These are phyloP conservation scores for Medicago ruthenica DNA, from an alignment of 306 rosid species.

Conservation along the genomic window DNA sequence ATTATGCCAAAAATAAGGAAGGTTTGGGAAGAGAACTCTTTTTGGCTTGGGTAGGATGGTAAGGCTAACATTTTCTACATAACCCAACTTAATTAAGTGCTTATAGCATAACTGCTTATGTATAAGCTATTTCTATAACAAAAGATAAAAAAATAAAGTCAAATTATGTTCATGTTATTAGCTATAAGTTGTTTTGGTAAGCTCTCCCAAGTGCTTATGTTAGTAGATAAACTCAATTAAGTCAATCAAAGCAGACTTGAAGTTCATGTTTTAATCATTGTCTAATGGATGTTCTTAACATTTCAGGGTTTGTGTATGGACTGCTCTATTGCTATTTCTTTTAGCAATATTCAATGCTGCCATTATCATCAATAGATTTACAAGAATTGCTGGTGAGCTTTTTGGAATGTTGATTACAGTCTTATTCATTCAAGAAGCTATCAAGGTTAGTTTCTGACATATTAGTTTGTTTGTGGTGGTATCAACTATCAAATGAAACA, in stretches of 20 bases:
- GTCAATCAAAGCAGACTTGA: neutral
- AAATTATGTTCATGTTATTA: neutral
- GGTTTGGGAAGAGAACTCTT: constrained; percentile 68
- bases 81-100: neutral
- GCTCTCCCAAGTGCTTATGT: neutral
- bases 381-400: constrained; percentile 86
- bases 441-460: constrained; percentile 61
- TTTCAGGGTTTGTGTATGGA: constrained; percentile 91
- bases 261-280: constrained; percentile 8
- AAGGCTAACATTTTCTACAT: constrained; percentile 12
- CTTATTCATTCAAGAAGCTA: constrained; percentile 85
- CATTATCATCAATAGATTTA: constrained; percentile 69
- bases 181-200: neutral
- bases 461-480: neutral
- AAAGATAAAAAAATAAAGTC: neutral
- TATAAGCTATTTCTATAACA: neutral
- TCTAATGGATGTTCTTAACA: constrained; percentile 18
- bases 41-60: constrained; percentile 96
- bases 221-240: neutral
- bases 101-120: neutral
- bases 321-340: constrained; percentile 73
- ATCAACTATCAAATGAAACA: constrained; percentile 10
- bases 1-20: constrained; percentile 62
- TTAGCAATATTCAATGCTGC: constrained; percentile 84
- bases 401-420: constrained; percentile 88